phyloP scores from a whole-genome alignment of 768 basidiomycete genomes.

The Pleurotus tuoliensis region DNA sequence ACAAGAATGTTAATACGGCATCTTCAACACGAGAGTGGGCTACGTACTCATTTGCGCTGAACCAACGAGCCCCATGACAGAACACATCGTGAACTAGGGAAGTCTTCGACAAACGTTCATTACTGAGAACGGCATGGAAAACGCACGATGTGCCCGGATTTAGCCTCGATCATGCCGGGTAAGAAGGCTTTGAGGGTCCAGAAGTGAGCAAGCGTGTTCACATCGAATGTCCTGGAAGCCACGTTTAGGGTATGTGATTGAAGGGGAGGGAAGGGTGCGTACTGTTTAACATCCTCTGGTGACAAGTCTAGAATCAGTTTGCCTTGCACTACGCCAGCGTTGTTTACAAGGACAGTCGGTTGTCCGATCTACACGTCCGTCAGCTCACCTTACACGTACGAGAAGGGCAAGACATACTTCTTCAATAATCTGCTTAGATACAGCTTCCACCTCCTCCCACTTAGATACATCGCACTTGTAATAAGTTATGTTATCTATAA shows the following conservation, averaged over 20 bases:
- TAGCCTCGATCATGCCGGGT: constrained; percentile 75
- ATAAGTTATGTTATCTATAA: constrained; percentile 70
- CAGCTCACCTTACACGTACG: neutral
- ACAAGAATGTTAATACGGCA: neutral
- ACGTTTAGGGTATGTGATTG: no score
- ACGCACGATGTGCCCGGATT: constrained; percentile 81
- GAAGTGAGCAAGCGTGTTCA: constrained; percentile 87
- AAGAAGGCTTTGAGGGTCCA: constrained; percentile 93
- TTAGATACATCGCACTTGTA: constrained; percentile 93
- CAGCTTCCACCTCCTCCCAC: constrained; percentile 76
- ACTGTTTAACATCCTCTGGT: constrained; percentile 81
- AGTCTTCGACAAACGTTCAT: constrained; percentile 12
- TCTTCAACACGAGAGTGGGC: neutral
- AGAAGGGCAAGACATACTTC: constrained; percentile 46
- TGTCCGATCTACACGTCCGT: constrained; percentile 61
- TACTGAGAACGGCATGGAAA: constrained; percentile 4
- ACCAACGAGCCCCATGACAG: constrained; percentile 68
- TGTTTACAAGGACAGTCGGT: constrained; percentile 90
- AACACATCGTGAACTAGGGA: constrained; percentile 69
- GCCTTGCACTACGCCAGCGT: constrained; percentile 92
- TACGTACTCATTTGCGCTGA: constrained; percentile 72
- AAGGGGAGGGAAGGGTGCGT: constrained; percentile 6
- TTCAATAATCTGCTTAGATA: constrained; percentile 67
- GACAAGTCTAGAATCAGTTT: constrained; percentile 78
- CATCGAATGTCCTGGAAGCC: constrained; percentile 71